Percentiles rank a stretch among this genome's conserved stretches.
phyloP scores from a whole-genome alignment of 2,329 filamentous ascomycete genomes.

The Hymenoscyphus salicellus region DNA sequence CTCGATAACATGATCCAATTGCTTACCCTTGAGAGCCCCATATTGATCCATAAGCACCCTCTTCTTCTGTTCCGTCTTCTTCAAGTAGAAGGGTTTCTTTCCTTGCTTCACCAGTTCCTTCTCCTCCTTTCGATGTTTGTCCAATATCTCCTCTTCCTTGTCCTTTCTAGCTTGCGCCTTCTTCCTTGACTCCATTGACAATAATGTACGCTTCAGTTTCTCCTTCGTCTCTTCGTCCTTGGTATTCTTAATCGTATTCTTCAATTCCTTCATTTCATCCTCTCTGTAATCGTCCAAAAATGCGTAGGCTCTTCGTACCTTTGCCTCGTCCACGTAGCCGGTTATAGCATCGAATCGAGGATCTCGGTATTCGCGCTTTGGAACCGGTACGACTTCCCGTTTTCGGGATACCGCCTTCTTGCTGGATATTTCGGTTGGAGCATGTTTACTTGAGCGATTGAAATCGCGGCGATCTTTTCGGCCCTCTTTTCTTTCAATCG shows the following conservation, averaged over 20 bases:
- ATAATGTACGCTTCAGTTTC: conserved; percentile 67
- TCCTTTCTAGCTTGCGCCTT: conserved; percentile 69
- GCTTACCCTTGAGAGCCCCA: conserved; percentile 76
- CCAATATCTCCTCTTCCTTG: conserved; percentile 64
- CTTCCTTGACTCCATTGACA: conserved; percentile 75
- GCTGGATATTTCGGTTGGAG: conserved; percentile 76
- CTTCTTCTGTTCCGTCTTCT: conserved; percentile 90
- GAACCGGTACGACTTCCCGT: conserved; percentile 65
- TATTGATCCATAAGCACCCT: conserved; percentile 75
- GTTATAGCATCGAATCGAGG: conserved; percentile 78
- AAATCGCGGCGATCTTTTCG: conserved; percentile 41
- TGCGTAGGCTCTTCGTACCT: conserved; percentile 70
- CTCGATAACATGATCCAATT: conserved; percentile 82
- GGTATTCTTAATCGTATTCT: conserved; percentile 62
- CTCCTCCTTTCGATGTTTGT: conserved; percentile 76
- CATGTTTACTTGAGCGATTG: conserved; percentile 75
- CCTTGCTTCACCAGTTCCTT: conserved; percentile 81
- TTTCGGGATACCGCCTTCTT: conserved; percentile 80
- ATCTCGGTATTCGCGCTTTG: conserved; percentile 66
- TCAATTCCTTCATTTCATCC: conserved; percentile 75
- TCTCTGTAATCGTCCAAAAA: conserved; percentile 86
- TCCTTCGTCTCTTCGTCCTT: conserved; percentile 66
- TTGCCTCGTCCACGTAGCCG: conserved; percentile 54
- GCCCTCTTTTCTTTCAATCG: conserved; percentile 41
- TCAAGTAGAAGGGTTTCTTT: conserved; percentile 90